phyloP scores from a whole-genome alignment of 2,329 filamentous ascomycete species.

The Fusarium lateritium region DNA sequence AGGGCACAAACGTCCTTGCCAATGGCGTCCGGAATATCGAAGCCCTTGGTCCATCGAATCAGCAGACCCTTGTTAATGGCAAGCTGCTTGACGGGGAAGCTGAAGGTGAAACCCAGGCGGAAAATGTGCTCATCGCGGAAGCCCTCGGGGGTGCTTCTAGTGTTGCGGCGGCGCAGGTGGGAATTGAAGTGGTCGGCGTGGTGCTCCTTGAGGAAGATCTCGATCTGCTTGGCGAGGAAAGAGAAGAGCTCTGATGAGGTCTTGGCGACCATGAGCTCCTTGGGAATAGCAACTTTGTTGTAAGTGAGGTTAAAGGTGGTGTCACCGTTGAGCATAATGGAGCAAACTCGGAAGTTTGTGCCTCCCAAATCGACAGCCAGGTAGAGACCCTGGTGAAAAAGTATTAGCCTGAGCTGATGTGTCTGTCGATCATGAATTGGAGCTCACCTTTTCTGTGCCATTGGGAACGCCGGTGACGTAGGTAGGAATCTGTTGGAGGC shows the following conservation, averaged over 20 bases:
- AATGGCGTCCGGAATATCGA: slow-evolving; percentile 94
- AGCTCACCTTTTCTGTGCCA: slow-evolving; percentile 91
- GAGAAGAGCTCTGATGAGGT: slow-evolving; percentile 89
- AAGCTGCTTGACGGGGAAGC: slow-evolving; percentile 93
- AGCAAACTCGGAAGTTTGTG: slow-evolving; percentile 98
- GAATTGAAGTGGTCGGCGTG: slow-evolving; percentile 89
- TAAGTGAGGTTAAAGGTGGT: slow-evolving; percentile 95
- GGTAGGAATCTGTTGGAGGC: slow-evolving; percentile 94
- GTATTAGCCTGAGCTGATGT: slow-evolving; percentile 19
- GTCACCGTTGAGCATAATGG: slow-evolving; percentile 92
- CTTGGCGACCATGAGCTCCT: slow-evolving; percentile 89
- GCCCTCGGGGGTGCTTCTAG: slow-evolving; percentile 70
- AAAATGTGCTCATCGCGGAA: slow-evolving; percentile 84
- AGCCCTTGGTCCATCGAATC: slow-evolving; percentile 98
- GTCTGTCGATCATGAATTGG: slow-evolving; percentile 2
- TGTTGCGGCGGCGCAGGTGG: slow-evolving; percentile 75
- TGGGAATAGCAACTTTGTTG: slow-evolving; percentile 92
- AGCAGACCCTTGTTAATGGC: slow-evolving; percentile 96
- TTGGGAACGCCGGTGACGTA: slow-evolving; percentile 97
- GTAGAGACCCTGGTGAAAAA: slow-evolving; percentile 80
- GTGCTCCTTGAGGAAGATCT: slow-evolving; percentile 87
- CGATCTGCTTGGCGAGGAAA: slow-evolving; percentile 94
- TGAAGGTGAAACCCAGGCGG: slow-evolving; percentile 98
- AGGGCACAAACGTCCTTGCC: slow-evolving; percentile 95
- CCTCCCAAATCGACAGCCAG: slow-evolving; percentile 98